Percentiles rank a stretch among this genome's conserved stretches.
phyloP scores from a whole-genome alignment of 148 eudicot genomes.

The Camellia lanceoleosa region DNA sequence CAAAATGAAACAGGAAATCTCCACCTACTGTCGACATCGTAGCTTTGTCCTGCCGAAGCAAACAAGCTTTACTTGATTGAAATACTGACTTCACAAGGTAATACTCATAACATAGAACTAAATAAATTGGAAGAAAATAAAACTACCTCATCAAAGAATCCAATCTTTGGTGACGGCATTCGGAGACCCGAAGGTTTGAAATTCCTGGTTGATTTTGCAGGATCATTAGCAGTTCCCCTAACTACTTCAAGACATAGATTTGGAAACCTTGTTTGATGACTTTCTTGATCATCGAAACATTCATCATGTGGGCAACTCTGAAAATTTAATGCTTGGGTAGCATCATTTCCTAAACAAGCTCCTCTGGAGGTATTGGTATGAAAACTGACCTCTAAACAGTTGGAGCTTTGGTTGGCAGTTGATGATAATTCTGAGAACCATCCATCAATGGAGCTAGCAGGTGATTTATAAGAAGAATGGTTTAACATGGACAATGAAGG shows the following conservation, averaged over 20 bases:
- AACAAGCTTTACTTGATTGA: neutral
- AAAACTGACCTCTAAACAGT: neutral
- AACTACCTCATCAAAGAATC: slow-evolving; percentile 43
- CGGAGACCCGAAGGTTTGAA: slow-evolving; percentile 36
- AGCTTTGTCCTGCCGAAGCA: slow-evolving; percentile 14
- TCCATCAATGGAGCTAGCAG: slow-evolving; percentile 15
- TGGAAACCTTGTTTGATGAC: neutral
- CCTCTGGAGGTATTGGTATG: neutral
- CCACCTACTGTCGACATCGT: neutral
- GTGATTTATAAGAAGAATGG: slow-evolving; percentile 16
- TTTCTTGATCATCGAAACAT: neutral
- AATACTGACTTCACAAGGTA: neutral
- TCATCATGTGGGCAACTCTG: too few relatives aligned
- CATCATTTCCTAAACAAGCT: neutral
- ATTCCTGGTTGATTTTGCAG: slow-evolving; percentile 7
- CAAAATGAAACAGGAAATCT: slow-evolving; percentile 15
- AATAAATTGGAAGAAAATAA: neutral
- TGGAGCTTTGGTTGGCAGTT: neutral
- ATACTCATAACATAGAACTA: neutral
- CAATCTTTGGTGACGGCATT: slow-evolving; percentile 41
- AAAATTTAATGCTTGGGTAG: neutral
- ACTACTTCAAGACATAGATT: neutral
- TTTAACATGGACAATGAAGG: slow-evolving; percentile 7
- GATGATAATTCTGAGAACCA: slow-evolving; percentile 17
- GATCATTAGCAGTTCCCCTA: neutral